Base-by-base conservation (phyloP, 2,329 filamentous ascomycete genomes). In the Herpotrichia juniperi region DNA sequence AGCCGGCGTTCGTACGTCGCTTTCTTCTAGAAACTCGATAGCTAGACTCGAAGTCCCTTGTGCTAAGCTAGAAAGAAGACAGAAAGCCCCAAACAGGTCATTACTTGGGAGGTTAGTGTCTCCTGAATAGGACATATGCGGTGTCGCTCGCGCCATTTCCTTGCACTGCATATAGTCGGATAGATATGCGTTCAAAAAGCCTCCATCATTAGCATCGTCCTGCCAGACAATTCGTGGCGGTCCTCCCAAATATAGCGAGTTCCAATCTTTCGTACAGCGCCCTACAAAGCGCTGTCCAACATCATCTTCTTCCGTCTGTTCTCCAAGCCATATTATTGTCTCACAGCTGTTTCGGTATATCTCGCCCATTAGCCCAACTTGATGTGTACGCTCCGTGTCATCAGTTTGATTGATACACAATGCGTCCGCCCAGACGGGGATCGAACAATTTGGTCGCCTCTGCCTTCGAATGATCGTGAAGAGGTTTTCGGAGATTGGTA, bases 51-150 rank as follows among this genome's bases (percentile, higher is more conserved):
- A 50, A 2, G 26, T 46, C 10, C 50, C 56, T 14, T 56, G 47
- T 4, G 58, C 56, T n/a, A 61, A 46, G 26, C 53, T 55, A n/a
- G 55, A 48, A 21, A 63, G 51, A 4, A 61, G 42, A 34, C 60
- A 63, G 19, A 63, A 57, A 10, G 58, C 60, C 22, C 60, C 60
- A 19, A 59, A 59, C 12, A 61, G 46, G 35, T 61, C 56, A 16
- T 58, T 48, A 25, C 3, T 5, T 17, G 35, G 46, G 6, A 42
- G 25, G 8, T 22, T 17, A 4, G 11, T 26, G 11, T 49, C 46
- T 32, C 25, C 35, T 12, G 17, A 8, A n/a, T 25, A 6, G 7
- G 46, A 19, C 7, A 11, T 17, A 39, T 25, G 24, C 10, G 31
- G 31, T 34, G 6, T n/a, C 16, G 8, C 31, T 34, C 31, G 31